phyloP scores from a whole-genome alignment of 2,329 filamentous ascomycete genomes.

The Colletotrichum eleusines region DNA sequence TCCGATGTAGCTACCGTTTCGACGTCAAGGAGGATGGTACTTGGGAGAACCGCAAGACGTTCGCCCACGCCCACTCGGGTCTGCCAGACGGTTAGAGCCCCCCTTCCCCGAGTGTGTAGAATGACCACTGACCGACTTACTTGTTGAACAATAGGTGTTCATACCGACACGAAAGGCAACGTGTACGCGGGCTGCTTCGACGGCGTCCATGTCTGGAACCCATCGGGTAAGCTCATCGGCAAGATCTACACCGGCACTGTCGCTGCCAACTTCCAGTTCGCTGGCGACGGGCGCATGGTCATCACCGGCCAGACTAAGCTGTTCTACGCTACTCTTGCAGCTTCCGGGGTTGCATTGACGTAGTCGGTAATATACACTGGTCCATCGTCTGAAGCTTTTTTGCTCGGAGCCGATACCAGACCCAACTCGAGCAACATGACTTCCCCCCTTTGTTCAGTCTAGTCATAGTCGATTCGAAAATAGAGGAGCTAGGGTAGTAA shows the following conservation, averaged over 20 bases:
- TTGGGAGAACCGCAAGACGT: slow-evolving; percentile 62
- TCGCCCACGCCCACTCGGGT: slow-evolving; percentile 66
- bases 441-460: not conserved
- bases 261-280: slow-evolving; percentile 61
- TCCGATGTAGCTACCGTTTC: slow-evolving; percentile 56
- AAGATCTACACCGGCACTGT: slow-evolving; percentile 66
- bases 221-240: slow-evolving; percentile 60
- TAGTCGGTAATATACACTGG: not conserved
- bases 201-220: slow-evolving; percentile 62
- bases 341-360: slow-evolving; percentile 32
- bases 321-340: slow-evolving; percentile 49
- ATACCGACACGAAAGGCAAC: slow-evolving; percentile 66
- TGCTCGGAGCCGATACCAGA: not conserved
- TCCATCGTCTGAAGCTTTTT: not conserved
- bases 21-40: slow-evolving; percentile 60
- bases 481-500: not conserved
- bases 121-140: slow-evolving; percentile 55
- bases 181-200: slow-evolving; percentile 65
- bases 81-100: slow-evolving; percentile 67
- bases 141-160: slow-evolving; percentile 51
- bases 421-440: not conserved
- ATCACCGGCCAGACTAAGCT: slow-evolving; percentile 52
- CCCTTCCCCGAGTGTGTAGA: not conserved
- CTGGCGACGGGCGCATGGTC: slow-evolving; percentile 52
- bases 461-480: rapidly evolving